phyloP scores from a whole-genome alignment of 164 flowering plant species.

The Dillenia suffruticosa region DNA sequence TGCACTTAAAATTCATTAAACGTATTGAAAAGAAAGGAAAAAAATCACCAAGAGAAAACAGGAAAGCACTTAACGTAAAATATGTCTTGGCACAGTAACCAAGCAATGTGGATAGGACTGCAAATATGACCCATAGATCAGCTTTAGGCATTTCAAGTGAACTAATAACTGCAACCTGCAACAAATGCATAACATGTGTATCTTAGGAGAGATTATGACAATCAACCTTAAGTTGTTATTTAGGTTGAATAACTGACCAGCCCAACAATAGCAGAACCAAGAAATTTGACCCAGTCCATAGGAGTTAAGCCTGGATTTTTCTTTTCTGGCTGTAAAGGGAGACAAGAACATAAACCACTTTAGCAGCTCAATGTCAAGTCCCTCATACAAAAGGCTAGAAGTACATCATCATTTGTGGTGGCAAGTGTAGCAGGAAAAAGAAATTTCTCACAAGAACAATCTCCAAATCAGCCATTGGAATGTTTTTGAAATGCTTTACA shows the following conservation, averaged over 20 bases:
- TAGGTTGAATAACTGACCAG: constrained; percentile 49
- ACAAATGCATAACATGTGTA: constrained; percentile 7
- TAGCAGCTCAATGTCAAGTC: constrained; percentile 1
- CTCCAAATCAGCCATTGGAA: constrained; percentile 99
- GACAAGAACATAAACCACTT: constrained; percentile 7
- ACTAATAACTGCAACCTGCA: constrained; percentile 74
- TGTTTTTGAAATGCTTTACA: constrained; percentile 91
- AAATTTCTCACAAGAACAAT: constrained; percentile 70
- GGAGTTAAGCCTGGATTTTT: constrained; percentile 95
- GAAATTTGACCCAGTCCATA: constrained; percentile 95
- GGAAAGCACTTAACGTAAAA: constrained; percentile 68
- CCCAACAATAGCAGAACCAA: constrained; percentile 80
- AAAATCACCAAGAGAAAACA: no score
- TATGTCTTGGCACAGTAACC: constrained; percentile 96
- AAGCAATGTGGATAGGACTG: constrained; percentile 66
- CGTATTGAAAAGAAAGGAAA: no score
- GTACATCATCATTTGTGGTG: no score
- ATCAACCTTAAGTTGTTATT: background rate
- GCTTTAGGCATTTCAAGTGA: constrained; percentile 74
- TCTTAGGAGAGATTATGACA: constrained; percentile 1
- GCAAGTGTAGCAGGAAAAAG: background rate
- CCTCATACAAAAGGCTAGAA: background rate
- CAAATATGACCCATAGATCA: constrained; percentile 80
- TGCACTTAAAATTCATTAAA: no score
- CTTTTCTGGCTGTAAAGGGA: constrained; percentile 77